Base-by-base conservation (phyloP, 257 asterid species). In the Salvia hispanica region DNA sequence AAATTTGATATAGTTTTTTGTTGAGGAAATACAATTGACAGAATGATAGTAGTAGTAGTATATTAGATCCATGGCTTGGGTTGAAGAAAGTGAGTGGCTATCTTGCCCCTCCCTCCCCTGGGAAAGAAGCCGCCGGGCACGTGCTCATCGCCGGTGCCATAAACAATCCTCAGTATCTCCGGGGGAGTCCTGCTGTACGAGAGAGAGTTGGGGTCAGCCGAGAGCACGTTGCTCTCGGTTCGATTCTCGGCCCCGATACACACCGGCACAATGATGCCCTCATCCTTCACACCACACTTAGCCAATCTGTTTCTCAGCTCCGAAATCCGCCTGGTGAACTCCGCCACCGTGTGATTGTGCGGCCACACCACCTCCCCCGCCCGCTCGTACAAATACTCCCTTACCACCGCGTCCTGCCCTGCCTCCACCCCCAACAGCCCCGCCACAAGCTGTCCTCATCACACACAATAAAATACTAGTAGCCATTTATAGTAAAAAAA, bases 391-490 rank as follows among this genome's bases (percentile, higher is more conserved):
- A 85, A 79, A 42, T 83, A 75, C 28, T 3, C 50, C 36, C 92
- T 77, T 16, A 85, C 77, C 5, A 77, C 77, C 14, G 85, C 88
- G 58, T 85, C 92, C 54, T 85, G 87, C 50, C 78, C 83, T 0
- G 76, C 53, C 69, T 85, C 92, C 9, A 52, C 76, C 25, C 84
- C 88, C 45, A 83, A 21, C 9, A 85, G 65, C 11, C 87, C 87
- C 51, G 76, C 85, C 69, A 79, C 21, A 9, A 83, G 71, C 86
- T 82, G 65, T 9, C 11, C 8, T 3, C 11, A 0, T 34, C 50
- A 2, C 28, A 34, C 6, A 9, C 13, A 28, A 12, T 39, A 8
- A 39, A 61, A 36, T 36, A 4, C 7, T 6, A 4, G 0, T 6
- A 36, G 0, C 4, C 40, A 36, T 36, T 36, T 4, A 18, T 18